phyloP scores from a whole-genome alignment of 2,329 filamentous ascomycete species.

The Cladophialophora bantiana region DNA sequence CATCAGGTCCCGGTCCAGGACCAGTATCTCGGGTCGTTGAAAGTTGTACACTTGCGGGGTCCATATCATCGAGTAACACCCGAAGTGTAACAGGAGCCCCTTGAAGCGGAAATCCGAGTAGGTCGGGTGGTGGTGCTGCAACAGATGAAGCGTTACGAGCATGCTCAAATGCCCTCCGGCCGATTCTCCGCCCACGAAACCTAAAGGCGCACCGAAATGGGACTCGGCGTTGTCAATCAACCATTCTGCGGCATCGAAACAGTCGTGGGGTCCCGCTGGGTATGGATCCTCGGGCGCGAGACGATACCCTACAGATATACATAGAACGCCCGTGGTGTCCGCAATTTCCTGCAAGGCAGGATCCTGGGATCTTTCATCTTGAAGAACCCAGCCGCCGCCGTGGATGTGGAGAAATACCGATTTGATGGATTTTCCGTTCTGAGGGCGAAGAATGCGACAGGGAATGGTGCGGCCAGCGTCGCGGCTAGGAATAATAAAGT shows the following conservation, averaged over 20 bases:
- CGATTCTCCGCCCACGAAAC: slow-evolving; percentile 57
- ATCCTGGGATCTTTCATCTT: slow-evolving; percentile 52
- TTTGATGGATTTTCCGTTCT: slow-evolving; percentile 49
- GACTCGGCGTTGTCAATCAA: slow-evolving; percentile 57
- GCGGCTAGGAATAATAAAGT: slow-evolving; percentile 60
- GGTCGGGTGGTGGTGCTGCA: slow-evolving; percentile 45
- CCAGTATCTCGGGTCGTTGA: slow-evolving; percentile 45
- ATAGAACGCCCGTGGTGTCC: slow-evolving; percentile 56
- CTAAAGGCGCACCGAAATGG: slow-evolving; percentile 52
- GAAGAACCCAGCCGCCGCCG: slow-evolving; percentile 56
- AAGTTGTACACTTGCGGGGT: slow-evolving; percentile 52
- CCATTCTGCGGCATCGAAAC: slow-evolving; percentile 63
- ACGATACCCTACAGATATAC: slow-evolving; percentile 65
- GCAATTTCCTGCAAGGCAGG: slow-evolving; percentile 58
- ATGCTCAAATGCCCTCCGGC: slow-evolving; percentile 61
- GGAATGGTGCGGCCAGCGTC: slow-evolving; percentile 60
- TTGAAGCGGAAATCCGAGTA: slow-evolving; percentile 51
- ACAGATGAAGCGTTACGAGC: slow-evolving; percentile 57
- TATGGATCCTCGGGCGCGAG: slow-evolving; percentile 67
- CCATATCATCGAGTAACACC: slow-evolving; percentile 58
- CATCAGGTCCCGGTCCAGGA: slow-evolving; percentile 58
- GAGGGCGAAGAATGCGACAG: slow-evolving; percentile 60
- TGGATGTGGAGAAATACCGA: slow-evolving; percentile 65
- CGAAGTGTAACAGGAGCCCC: slow-evolving; percentile 62
- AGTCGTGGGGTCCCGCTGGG: slow-evolving; percentile 63